These are phyloP conservation scores for Populus hybrid DNA, from an alignment of 441 rosid genomes.

Conservation along the genomic window DNA sequence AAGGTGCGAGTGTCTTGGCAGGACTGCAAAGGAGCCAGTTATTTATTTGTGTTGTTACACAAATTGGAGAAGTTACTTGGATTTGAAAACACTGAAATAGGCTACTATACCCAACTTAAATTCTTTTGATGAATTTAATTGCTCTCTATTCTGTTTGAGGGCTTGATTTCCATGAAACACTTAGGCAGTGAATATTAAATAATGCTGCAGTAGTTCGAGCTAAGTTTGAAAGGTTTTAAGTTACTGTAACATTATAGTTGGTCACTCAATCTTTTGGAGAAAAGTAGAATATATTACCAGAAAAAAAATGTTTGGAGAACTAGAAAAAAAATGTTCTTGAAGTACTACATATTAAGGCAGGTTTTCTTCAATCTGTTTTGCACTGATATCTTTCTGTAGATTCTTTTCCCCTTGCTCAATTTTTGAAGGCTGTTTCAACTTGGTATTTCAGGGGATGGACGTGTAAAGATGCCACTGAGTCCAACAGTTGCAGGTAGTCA, in stretches of 20 bases:
- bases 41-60: background rate
- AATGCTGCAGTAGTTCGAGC: background rate
- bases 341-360: too few relatives aligned
- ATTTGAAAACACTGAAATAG: background rate
- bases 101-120: background rate
- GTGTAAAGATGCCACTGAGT: conserved; percentile 88
- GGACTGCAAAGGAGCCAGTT: background rate
- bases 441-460: conserved; percentile 69
- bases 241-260: background rate
- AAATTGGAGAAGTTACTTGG: background rate
- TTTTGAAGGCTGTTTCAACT: conserved; percentile 18
- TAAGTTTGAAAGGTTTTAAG: background rate
- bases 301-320: too few relatives aligned
- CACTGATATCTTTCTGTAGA: conserved; percentile 8
- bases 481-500: conserved; percentile 64
- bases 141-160: background rate
- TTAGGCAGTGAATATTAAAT: background rate
- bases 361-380: background rate
- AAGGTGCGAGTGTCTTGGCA: background rate
- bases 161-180: background rate
- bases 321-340: too few relatives aligned
- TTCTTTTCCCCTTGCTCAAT: conserved; percentile 4
- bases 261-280: background rate
- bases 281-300: too few relatives aligned
- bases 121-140: background rate